A percentile compares a stretch with the other conserved stretches of the same genome.
Conservation (phyloP, 1,284 basidiomycete genomes). For the Ustilago trichophora region DNA sequence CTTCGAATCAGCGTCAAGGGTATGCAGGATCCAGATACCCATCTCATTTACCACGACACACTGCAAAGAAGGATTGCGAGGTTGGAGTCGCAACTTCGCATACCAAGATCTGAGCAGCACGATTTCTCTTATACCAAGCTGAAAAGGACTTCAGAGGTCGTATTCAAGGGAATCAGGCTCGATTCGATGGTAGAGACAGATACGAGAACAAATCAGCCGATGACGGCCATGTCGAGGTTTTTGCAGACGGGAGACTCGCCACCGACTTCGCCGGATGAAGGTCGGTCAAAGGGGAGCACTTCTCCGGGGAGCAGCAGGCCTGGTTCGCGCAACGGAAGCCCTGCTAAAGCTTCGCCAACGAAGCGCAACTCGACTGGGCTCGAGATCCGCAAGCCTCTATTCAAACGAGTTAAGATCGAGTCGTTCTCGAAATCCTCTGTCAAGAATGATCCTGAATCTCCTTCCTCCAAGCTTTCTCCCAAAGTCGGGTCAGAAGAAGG, state of each 20-base stretch:
- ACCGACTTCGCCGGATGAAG: slow-evolving; percentile 26
- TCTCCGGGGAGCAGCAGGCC: slow-evolving; percentile 9
- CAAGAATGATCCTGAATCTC: not conserved
- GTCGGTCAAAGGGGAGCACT: slow-evolving; percentile 1
- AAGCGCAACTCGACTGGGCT: slow-evolving; percentile 19
- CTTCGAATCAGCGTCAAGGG: slow-evolving; percentile 77
- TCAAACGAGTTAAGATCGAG: slow-evolving; percentile 47
- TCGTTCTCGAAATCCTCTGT: slow-evolving; percentile 19
- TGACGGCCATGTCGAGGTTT: slow-evolving; percentile 21
- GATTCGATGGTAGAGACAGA: slow-evolving; percentile 51
- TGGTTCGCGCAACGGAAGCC: slow-evolving; percentile 4
- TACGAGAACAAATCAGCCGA: slow-evolving; percentile 14
- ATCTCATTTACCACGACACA: slow-evolving; percentile 79
- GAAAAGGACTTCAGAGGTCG: slow-evolving; percentile 73
- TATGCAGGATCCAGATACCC: slow-evolving; percentile 82
- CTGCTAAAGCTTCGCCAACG: slow-evolving; percentile 10
- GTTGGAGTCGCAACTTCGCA: slow-evolving; percentile 77
- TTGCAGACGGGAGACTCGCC: slow-evolving; percentile 14
- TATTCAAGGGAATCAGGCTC: slow-evolving; percentile 67
- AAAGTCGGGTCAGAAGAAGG: no score
- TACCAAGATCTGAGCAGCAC: slow-evolving; percentile 54
- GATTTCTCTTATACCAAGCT: slow-evolving; percentile 66
- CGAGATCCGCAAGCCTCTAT: slow-evolving; percentile 39
- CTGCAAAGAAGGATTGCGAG: slow-evolving; percentile 77
- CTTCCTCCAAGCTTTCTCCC: not conserved